Base-by-base conservation (phyloP, 768 basidiomycete genomes). In the Thelephora ganbajun region DNA sequence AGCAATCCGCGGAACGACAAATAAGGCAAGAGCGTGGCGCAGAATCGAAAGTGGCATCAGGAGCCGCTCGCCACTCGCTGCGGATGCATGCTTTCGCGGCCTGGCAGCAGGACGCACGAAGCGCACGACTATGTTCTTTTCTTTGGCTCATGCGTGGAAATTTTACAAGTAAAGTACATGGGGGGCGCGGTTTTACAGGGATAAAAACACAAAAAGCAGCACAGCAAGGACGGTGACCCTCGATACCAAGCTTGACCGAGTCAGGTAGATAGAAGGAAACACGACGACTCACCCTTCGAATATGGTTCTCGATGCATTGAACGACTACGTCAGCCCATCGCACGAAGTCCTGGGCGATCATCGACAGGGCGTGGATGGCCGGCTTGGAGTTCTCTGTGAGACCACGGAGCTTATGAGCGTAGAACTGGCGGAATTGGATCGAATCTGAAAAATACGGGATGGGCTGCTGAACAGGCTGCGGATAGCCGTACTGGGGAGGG, bases 331-430 rank as follows among this genome's bases (percentile, higher is more conserved):
- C 78, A 47, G 82, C 77, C 66, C 79, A 88, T 37, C 83, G 76
- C 35, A 75, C 65, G 61, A 85, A 83, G 48, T 94, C 86, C 66
- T 90, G 85, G 46, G 96, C 94, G 55, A 87, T 76, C 74, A 92
- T 80, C 33, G 96, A 97, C 13, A 99, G 66, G 51, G 75, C 76
- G 67, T 96, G 90, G 54, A 99, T 99, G 52, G 96, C 79, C 9
- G 90, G 84, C 58, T 92, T 82, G 55, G 92, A 94, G 67, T 98
- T 99, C 72, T 92, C 81, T 45, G 80, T 88, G 53, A 99, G 81
- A 53, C 82, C 78, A 57, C 76, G 68, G 47, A 96, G 79, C 51
- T 85, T 79, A 36, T 67, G 61, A 48, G 74, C 59, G 65, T 83
- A 90, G 67, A 89, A 87, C 66, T 79, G 77, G 54, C 89, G 78